Base-by-base conservation (phyloP, 148 eudicot genomes). In the Fagopyrum tataricum region DNA sequence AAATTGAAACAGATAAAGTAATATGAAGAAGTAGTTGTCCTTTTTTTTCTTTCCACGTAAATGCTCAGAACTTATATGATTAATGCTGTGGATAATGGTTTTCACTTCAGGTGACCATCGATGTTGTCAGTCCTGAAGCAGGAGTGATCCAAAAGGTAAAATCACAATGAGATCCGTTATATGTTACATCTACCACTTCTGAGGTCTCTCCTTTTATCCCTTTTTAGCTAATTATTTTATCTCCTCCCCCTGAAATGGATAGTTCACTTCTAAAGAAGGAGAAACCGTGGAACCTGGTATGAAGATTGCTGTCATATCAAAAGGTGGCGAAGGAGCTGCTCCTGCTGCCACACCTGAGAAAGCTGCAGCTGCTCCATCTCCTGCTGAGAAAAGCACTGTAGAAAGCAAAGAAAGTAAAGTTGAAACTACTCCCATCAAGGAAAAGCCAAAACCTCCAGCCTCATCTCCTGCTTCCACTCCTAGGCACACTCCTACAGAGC, bases 1-100 rank as follows among this genome's bases (percentile, higher is more conserved):
- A 95, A 78, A 72, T 91, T 77, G 97, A 95, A 84, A 95, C 98
- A 44, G 96, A 95, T 75, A 95, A 93, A 93, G 98, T 93, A 82
- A 55, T 20, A 18, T 2, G 37, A 40, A 7, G 21, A 12, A 51
- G 43, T 39, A 18, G 10, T 70, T 37, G 37, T 49, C 8, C 37
- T 5, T 75, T 21, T 75, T 21, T 74, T 21, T 0, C 11, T 26
- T 64, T 31, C 44, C 69, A 64, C 18, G 43, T 31, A 12, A 39
- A 37, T 64, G 43, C 44, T 64, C 10, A 39, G 69, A 64, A 9
- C 44, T 64, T 64, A 39, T 31, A 4, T 31, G 39, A 13, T 9
- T 64, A 64, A 64, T 39, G 44, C 18, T 7, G 13, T 15, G 44
- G 37, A 13, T 21, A 44, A 41, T 12, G 51, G 26, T 11, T 46